These are phyloP conservation scores for Brassica nigra DNA, from an alignment of 345 rosid genomes.

Conservation along the genomic window DNA sequence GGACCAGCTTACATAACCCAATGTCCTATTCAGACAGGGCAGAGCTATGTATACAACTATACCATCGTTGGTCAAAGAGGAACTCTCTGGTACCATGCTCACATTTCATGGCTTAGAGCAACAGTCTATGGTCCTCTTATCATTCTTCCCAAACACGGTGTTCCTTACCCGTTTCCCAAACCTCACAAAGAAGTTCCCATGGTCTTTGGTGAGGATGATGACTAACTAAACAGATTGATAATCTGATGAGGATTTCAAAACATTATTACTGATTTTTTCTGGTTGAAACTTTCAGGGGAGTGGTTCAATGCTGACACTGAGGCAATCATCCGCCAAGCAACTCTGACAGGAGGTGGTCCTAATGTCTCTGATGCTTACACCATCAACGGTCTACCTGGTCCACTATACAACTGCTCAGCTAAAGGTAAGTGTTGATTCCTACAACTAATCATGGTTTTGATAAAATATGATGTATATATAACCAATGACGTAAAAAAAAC, in stretches of 20 bases:
- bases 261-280: background rate
- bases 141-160: background rate
- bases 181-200: background rate
- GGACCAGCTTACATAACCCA: slow-evolving; percentile 1
- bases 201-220: slow-evolving; percentile 1
- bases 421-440: slow-evolving; percentile 47
- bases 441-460: background rate
- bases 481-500: background rate
- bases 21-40: background rate
- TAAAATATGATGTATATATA: background rate
- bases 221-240: background rate
- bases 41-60: background rate
- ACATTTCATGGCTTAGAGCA: slow-evolving; percentile 1
- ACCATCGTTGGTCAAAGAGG: background rate
- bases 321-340: slow-evolving; percentile 2
- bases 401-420: slow-evolving; percentile 76
- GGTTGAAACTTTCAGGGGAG: background rate
- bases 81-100: background rate
- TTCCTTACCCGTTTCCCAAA: background rate
- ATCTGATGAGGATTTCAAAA: background rate
- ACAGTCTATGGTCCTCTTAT: background rate
- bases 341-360: background rate
- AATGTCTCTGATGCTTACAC: slow-evolving; percentile 2
- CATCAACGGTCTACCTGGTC: slow-evolving; percentile 52
- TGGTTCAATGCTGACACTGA: background rate